phyloP scores from a whole-genome alignment of 306 rosid genomes.

The Lathyrus sativus region DNA sequence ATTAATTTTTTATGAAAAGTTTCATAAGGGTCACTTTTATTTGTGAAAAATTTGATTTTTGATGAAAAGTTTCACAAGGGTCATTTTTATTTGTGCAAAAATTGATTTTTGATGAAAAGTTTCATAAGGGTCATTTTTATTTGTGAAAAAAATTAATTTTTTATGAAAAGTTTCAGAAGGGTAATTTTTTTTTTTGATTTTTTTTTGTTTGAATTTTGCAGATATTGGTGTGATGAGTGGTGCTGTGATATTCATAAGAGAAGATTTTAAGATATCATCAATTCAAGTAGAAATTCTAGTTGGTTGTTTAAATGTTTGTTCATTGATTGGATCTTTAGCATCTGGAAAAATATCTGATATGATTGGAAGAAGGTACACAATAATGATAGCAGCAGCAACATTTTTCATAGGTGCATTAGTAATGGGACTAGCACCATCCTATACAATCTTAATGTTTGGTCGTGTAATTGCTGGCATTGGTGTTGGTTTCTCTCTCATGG shows the following conservation, averaged over 20 bases:
- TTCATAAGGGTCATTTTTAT: background rate
- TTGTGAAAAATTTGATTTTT: background rate
- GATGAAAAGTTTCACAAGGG: background rate
- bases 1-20: background rate
- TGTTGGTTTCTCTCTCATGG: constrained; percentile 76
- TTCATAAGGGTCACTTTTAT: background rate
- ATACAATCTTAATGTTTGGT: constrained; percentile 54
- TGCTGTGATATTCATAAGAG: constrained; percentile 60
- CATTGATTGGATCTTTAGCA: constrained; percentile 73
- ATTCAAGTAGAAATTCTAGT: constrained; percentile 71
- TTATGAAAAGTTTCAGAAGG: background rate
- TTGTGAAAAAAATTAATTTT: background rate
- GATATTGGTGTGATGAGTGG: constrained; percentile 96
- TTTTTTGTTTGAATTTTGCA: background rate
- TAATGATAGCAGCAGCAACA: constrained; percentile 60
- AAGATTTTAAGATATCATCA: constrained; percentile 60
- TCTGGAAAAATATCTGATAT: constrained; percentile 71
- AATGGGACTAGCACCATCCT: constrained; percentile 85
- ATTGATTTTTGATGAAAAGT: background rate
- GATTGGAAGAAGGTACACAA: constrained; percentile 78
- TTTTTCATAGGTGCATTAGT: constrained; percentile 69
- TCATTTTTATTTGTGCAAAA: background rate
- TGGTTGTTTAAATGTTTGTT: constrained; percentile 68
- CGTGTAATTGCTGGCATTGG: constrained; percentile 77
- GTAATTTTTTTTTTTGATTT: background rate